phyloP scores from a whole-genome alignment of 768 basidiomycete genomes.

The Naganishia onofrii region DNA sequence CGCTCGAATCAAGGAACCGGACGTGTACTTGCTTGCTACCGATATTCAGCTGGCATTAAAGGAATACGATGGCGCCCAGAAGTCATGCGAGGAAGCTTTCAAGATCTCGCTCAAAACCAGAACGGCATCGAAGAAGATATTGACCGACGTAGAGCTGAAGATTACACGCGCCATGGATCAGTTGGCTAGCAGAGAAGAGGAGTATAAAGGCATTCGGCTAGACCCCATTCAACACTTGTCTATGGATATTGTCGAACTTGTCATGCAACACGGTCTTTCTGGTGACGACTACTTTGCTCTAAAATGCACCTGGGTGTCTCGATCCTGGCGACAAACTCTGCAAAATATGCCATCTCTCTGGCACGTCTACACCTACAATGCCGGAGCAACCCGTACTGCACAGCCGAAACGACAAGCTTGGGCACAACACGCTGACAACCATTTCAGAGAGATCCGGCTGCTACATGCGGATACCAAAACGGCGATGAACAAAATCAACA shows the following conservation, averaged over 20 bases:
- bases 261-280: not conserved
- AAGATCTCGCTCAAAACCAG: not conserved
- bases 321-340: not conserved
- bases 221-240: not conserved
- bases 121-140: not conserved
- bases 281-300: not conserved
- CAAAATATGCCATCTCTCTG: not conserved
- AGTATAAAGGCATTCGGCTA: not conserved
- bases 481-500: not conserved
- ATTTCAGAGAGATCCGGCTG: not conserved
- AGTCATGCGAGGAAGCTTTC: not conserved
- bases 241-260: not conserved
- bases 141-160: not conserved
- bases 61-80: not conserved
- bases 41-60: not conserved
- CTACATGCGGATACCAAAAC: slow-evolving; percentile 4
- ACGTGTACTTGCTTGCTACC: not conserved
- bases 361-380: not conserved
- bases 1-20: not conserved
- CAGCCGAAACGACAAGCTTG: not conserved
- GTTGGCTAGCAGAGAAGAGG: not conserved
- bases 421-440: not conserved
- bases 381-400: not conserved
- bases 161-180: not conserved
- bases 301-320: not conserved